Evolutionary conservation across 768 basidiomycete genomes (phyloP).

Genomic region (Tephrocybe sp.): DNA sequence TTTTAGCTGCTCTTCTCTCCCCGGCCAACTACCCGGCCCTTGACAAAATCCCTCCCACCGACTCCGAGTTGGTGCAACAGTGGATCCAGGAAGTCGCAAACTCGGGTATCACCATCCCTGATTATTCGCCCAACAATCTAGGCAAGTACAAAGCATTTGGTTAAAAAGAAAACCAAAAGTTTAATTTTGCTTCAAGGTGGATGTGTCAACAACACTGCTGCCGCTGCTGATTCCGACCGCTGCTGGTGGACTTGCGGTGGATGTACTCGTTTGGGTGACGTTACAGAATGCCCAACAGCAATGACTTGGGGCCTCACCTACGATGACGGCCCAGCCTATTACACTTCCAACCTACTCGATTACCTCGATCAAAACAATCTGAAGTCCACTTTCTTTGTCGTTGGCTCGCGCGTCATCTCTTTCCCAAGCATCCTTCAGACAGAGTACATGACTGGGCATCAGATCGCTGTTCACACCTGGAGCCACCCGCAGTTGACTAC

Average conservation of each 20-base stretch:
- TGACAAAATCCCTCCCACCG: slow-evolving; percentile 58
- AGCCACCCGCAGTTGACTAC: slow-evolving; percentile 74
- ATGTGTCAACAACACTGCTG: slow-evolving; percentile 60
- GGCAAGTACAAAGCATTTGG: slow-evolving; percentile 21
- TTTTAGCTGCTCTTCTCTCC: slow-evolving; percentile 38
- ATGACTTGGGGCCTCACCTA: slow-evolving; percentile 56
- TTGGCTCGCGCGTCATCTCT: slow-evolving; percentile 76
- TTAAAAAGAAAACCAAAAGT: slow-evolving; percentile 5
- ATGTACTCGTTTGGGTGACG: slow-evolving; percentile 64
- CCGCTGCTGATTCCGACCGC: slow-evolving; percentile 46
- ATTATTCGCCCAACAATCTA: slow-evolving; percentile 39
- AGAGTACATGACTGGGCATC: slow-evolving; percentile 77
- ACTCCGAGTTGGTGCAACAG: slow-evolving; percentile 60
- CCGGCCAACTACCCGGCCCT: slow-evolving; percentile 63
- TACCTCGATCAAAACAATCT: slow-evolving; percentile 65
- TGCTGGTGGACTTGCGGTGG: slow-evolving; percentile 86
- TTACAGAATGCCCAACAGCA: slow-evolving; percentile 71
- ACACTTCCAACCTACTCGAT: slow-evolving; percentile 70
- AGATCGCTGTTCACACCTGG: slow-evolving; percentile 71
- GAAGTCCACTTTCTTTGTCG: slow-evolving; percentile 84
- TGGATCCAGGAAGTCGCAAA: slow-evolving; percentile 66
- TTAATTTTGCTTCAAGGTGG: slow-evolving; percentile 33
- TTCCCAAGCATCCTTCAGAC: slow-evolving; percentile 67
- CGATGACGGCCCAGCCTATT: slow-evolving; percentile 79
- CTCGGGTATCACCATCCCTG: slow-evolving; percentile 59